Evolutionary conservation across 129 eudicot species (phyloP).

Genomic region (Solidago caesia): DNA sequence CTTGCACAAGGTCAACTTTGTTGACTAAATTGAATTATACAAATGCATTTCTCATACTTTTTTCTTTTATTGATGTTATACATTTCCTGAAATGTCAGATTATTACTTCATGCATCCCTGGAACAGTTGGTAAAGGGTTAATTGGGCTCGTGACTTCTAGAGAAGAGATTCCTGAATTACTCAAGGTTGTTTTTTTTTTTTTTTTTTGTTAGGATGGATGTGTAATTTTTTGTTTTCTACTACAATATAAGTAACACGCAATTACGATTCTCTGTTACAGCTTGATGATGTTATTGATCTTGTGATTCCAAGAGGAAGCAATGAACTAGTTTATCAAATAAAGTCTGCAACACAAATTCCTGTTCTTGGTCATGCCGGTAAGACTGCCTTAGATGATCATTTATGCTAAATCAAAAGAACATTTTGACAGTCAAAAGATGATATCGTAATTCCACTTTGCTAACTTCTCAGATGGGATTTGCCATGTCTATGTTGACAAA

Average conservation of each 20-base stretch:
- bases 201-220: neutral
- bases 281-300: slow-evolving; percentile 98
- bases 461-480: slow-evolving; percentile 78
- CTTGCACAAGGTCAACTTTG: slow-evolving; percentile 69
- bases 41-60: neutral
- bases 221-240: neutral
- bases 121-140: slow-evolving; percentile 70
- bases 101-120: slow-evolving; percentile 81
- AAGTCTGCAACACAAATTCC: slow-evolving; percentile 91
- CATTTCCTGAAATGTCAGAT: slow-evolving; percentile 38
- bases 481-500: slow-evolving; percentile 98
- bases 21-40: slow-evolving; percentile 4
- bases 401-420: slow-evolving; percentile 10
- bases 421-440: slow-evolving; percentile 10
- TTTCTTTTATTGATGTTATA: slow-evolving; percentile 19
- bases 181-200: slow-evolving; percentile 52
- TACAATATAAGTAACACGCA: slow-evolving; percentile 6
- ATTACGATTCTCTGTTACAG: slow-evolving; percentile 39
- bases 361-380: slow-evolving; percentile 98
- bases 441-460: slow-evolving; percentile 19
- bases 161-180: slow-evolving; percentile 95
- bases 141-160: slow-evolving; percentile 94
- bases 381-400: slow-evolving; percentile 16
- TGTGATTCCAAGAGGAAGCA: slow-evolving; percentile 99
- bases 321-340: slow-evolving; percentile 88